phyloP scores from a whole-genome alignment of 2,329 filamentous ascomycete genomes.

The Penicillium sp. region DNA sequence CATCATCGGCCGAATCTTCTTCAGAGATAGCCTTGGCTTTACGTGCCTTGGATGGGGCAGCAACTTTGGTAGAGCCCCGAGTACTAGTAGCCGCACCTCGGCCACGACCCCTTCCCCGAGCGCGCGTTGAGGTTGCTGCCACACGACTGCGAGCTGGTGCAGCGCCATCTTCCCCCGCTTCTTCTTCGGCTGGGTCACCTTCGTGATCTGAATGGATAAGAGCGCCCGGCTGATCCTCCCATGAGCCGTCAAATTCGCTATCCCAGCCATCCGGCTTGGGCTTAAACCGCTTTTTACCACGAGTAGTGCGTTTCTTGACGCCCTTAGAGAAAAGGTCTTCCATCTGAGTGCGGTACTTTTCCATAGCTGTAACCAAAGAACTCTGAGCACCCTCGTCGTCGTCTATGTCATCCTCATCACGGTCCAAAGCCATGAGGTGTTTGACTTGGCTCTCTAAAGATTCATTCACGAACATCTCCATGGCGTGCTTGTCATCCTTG shows the following conservation, averaged over 20 bases:
- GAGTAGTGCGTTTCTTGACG: conserved; percentile 52
- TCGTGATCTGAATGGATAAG: conserved; percentile 55
- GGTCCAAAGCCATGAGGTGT: conserved; percentile 65
- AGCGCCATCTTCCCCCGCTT: conserved; percentile 50
- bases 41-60: conserved; percentile 28
- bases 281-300: conserved; percentile 61
- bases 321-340: conserved; percentile 72
- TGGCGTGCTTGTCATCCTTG: conserved; percentile 91
- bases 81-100: conserved; percentile 44
- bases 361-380: conserved; percentile 72
- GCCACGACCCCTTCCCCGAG: conserved; percentile 49
- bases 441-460: conserved; percentile 69
- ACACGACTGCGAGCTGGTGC: conserved; percentile 30
- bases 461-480: conserved; percentile 76
- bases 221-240: conserved; percentile 76
- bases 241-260: conserved; percentile 81
- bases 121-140: conserved; percentile 44
- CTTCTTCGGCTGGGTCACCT: conserved; percentile 46
- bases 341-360: conserved; percentile 65
- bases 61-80: conserved; percentile 29
- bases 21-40: conserved; percentile 34
- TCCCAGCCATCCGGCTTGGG: conserved; percentile 82
- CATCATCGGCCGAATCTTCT: conserved; percentile 39
- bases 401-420: conserved; percentile 68
- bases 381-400: conserved; percentile 67